Base-by-base conservation (phyloP, 345 rosid genomes). In the Sisymbrium altissimum region DNA sequence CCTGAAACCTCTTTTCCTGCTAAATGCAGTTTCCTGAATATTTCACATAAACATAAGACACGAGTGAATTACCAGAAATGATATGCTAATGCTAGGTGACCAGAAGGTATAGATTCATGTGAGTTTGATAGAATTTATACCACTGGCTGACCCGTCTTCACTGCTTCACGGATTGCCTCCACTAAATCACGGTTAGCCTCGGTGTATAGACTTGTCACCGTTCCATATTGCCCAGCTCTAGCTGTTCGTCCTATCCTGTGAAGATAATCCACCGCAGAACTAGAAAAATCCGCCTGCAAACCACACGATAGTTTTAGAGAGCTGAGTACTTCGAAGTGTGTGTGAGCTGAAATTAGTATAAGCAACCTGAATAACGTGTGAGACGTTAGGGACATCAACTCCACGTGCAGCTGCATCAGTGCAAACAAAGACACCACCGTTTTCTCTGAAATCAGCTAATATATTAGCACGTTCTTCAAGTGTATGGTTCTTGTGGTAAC, bases 381-480 rank as follows among this genome's bases (percentile, higher is more conserved):
- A 84, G 70, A 95, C 89, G 66, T 92, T 86, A 66, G 97, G 97
- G 78, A 95, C 86, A 75, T 95, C 99, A 73, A 95, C 86, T 70
- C 99, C 99, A 59, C 99, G 96, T 13, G 99, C 92, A 65, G 97
- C 99, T 9, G 99, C 99, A 85, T 92, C 99, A 45, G 99, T 95
- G 76, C 99, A 92, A 8, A 95, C 93, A 70, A 95, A 83, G 66
- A 89, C 79, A 72, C 99, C 97, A 29, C 97, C 97, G 19, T 84
- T 84, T 73, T 88, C 93, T 79, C 77, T 84, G 75, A 94, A 94
- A 72, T 78, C 83, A 45, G 76, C 80, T 73, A 94, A 77, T 33
- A 84, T 82, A 62, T 84, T 72, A 52, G 95, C 84, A 73, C 97
- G 92, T 30, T 89, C 92, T 38, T 92, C 96, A 17, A 92, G 82